Percentiles rank a stretch among this genome's conserved stretches.
These are phyloP conservation scores for Ceratobasidium sp. DNA, from an alignment of 1,284 basidiomycete species.

Conservation along the genomic window DNA sequence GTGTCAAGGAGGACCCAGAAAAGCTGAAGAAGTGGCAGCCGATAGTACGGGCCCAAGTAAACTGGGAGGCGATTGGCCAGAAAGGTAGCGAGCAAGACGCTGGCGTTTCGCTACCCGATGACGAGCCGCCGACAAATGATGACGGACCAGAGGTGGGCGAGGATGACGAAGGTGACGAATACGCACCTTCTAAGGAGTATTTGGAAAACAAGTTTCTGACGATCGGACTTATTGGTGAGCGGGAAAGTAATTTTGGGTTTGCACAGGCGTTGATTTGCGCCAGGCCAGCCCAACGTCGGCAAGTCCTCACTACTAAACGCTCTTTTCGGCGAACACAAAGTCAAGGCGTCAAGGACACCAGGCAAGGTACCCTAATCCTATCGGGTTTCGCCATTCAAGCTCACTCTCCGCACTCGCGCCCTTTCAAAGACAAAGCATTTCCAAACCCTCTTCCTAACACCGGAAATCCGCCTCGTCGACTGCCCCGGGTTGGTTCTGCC, in stretches of 20 bases:
- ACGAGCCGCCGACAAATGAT: background rate
- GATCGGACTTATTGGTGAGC: conserved; percentile 81
- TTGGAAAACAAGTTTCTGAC: conserved; percentile 66
- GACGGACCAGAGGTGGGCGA: conserved; percentile 45
- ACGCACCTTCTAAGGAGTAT: conserved; percentile 49
- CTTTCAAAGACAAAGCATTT: conserved; percentile 92
- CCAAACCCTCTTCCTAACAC: conserved; percentile 89
- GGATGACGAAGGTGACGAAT: conserved; percentile 50
- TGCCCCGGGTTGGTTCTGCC: conserved; percentile 89
- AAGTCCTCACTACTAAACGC: conserved; percentile 93
- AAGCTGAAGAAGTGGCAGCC: conserved; percentile 74
- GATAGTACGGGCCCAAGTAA: conserved; percentile 67
- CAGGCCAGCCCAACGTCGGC: conserved; percentile 93
- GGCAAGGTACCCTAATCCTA: conserved; percentile 71
- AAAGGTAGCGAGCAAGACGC: conserved; percentile 59
- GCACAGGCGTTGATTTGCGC: background rate
- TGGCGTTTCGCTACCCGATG: conserved; percentile 54
- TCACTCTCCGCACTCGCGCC: conserved; percentile 29
- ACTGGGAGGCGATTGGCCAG: conserved; percentile 76
- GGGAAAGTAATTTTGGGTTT: background rate
- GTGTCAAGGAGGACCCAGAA: conserved; percentile 63
- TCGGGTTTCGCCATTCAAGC: background rate
- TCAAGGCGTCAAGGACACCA: conserved; percentile 87
- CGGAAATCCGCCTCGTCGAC: conserved; percentile 82
- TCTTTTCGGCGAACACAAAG: conserved; percentile 82